Base-by-base conservation (phyloP, 768 basidiomycete species). In the Tulasnella sp. region DNA sequence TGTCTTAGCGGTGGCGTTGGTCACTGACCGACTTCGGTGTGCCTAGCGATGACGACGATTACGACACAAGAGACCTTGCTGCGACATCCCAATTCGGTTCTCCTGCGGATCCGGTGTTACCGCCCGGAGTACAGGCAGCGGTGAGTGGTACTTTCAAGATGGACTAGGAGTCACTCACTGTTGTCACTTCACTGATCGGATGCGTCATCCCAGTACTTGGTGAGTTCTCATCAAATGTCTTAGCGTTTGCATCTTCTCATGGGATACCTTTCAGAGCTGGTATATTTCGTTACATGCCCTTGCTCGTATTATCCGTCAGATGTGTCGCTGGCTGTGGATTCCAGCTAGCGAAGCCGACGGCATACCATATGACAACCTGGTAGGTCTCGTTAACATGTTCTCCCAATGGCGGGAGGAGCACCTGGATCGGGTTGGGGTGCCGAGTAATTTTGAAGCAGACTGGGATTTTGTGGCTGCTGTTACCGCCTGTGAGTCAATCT, bases 401-500 rank as follows among this genome's bases (percentile, higher is more conserved):
- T 70, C 73, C 51, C 73, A 78, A 43, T 94, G 91, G 91, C 75
- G 84, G 59, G 82, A 84, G 29, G 72, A 81, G 35, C 83, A 84
- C 65, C 75, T 96, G 34, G 75, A 75, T 39, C 74, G 77, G 43
- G 87, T 94, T 27, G 91, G 92, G 23, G 90, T 93, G 36, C 91
- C 92, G 8, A 80, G 77, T 53, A 84, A 86, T 66, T 86, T 89
- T 67, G 81, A 83, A 55, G 79, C 80, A 1, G 79, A 83, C 59
- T 94, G 92, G 91, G 89, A 96, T 64, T 97, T 94, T 63, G 81
- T 92, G 42, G 75, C 77, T 19, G 82, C 81, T n/a, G 78, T 83
- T 21, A 77, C 77, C 9, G 78, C 80, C 9, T 82, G 81, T 77
- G 59, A 61, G 77, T 66, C 0, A 15, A 2, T 19, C 29, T 29